phyloP scores from a whole-genome alignment of 495 filamentous ascomycete species.

The Glarea lozoyensis region DNA sequence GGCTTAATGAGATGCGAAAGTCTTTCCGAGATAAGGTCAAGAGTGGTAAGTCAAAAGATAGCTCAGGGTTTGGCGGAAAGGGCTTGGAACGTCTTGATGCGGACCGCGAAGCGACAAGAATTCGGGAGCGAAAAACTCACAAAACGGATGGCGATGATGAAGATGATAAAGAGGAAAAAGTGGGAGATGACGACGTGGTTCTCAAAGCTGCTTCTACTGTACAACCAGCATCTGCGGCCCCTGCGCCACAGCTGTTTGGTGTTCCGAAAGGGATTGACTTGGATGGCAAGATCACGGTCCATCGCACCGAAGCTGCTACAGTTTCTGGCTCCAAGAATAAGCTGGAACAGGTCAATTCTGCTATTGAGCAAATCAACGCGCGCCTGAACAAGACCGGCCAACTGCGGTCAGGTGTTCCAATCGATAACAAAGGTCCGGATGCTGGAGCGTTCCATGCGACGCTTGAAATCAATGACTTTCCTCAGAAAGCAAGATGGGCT shows the following conservation, averaged over 20 bases:
- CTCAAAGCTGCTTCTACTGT: conserved; percentile 58
- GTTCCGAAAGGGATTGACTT: conserved; percentile 59
- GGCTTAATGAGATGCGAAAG: conserved; percentile 48
- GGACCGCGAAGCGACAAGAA: conserved; percentile 76
- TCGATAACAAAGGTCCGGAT: conserved; percentile 98
- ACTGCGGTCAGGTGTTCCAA: conserved; percentile 83
- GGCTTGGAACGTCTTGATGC: conserved; percentile 85
- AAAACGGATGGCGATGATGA: conserved; percentile 87
- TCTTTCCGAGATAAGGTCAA: conserved; percentile 83
- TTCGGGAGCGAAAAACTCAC: conserved; percentile 77
- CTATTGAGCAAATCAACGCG: conserved; percentile 77
- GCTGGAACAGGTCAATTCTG: conserved; percentile 75
- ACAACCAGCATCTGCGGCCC: conserved; percentile 42
- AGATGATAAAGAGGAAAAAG: conserved; percentile 72
- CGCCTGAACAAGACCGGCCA: conserved; percentile 80
- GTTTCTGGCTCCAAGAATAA: conserved; percentile 48
- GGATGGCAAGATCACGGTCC: conserved; percentile 64
- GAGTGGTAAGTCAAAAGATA: conserved; percentile 79
- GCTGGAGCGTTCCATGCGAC: conserved; percentile 96
- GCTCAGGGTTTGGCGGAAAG: conserved; percentile 89
- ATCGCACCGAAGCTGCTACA: conserved; percentile 56
- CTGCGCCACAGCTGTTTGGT: conserved; percentile 30
- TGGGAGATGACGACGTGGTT: conserved; percentile 46
- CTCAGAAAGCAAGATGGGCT: conserved; percentile 97
- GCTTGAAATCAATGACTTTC: conserved; percentile 98